Percentiles rank a stretch among this genome's conserved stretches.
Evolutionary conservation across 441 rosid genomes (phyloP).

Genomic region (Croton setiger): DNA sequence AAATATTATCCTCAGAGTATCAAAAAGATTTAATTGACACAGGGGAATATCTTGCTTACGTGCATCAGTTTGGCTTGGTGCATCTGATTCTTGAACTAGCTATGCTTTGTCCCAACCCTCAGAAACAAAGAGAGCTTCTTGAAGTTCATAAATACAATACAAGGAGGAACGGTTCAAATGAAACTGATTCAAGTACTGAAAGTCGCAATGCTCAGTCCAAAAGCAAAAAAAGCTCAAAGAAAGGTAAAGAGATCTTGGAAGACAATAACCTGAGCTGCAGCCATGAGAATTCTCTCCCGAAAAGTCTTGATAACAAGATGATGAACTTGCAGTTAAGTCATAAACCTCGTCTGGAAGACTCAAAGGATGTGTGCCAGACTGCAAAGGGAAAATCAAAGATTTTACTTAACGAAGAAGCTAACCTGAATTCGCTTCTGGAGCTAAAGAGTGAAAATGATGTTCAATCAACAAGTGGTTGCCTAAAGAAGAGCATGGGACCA

Average conservation of each 20-base stretch:
- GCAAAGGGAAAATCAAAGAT: conserved; percentile 37
- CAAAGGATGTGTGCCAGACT: not conserved
- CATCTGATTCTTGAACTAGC: conserved; percentile 46
- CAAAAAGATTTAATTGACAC: conserved; percentile 24
- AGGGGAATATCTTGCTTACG: conserved; percentile 38
- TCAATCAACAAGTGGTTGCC: conserved; percentile 15
- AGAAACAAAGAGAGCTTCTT: conserved; percentile 44
- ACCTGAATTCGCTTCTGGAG: conserved; percentile 2
- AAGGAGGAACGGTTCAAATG: conserved; percentile 12
- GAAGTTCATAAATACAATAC: conserved; percentile 32
- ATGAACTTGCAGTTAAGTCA: conserved; percentile 1
- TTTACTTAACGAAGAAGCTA: conserved; percentile 20
- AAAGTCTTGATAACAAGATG: not conserved
- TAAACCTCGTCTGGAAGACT: not conserved
- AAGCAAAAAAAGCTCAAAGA: conserved; percentile 24
- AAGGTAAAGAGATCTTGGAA: conserved; percentile 40
- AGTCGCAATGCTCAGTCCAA: not conserved
- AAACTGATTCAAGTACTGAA: conserved; percentile 18
- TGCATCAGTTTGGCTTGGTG: conserved; percentile 40
- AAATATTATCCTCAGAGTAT: conserved; percentile 36
- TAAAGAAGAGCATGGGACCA: conserved; percentile 16
- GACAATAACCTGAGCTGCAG: conserved; percentile 10
- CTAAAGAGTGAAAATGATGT: conserved; percentile 14
- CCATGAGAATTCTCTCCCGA: conserved; percentile 13
- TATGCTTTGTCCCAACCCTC: conserved; percentile 35